Conservation (phyloP, 2,329 filamentous ascomycete genomes). For the Podosphaera aphanis region DNA sequence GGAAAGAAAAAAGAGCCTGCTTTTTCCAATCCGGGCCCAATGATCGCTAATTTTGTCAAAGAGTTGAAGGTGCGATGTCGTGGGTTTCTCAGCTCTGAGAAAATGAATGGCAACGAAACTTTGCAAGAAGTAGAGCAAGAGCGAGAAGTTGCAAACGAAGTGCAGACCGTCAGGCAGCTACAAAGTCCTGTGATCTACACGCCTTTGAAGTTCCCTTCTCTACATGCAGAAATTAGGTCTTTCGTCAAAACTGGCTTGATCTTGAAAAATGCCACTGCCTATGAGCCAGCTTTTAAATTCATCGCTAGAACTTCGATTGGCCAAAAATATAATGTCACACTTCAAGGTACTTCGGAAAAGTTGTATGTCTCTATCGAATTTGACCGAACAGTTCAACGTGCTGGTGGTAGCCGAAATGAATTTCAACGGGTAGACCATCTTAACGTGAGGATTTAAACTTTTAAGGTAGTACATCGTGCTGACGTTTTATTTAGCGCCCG, state of each 20-base stretch:
- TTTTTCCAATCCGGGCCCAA: neutral
- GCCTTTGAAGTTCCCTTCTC: constrained; percentile 20
- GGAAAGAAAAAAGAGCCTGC: neutral
- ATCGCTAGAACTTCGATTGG: constrained; percentile 20
- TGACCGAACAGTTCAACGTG: constrained; percentile 20
- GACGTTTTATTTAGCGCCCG: constrained; percentile 16
- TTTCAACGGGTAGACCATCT: neutral
- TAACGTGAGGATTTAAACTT: constrained; percentile 2
- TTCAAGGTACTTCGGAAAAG: constrained; percentile 9
- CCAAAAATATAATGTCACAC: constrained; percentile 14
- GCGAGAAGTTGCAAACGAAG: constrained; percentile 23
- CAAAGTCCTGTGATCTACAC: constrained; percentile 19
- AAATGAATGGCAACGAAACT: constrained; percentile 18
- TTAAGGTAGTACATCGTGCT: neutral
- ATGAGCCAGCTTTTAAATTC: constrained; percentile 20
- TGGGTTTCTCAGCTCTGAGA: too few species aligned
- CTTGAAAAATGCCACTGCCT: constrained; percentile 16
- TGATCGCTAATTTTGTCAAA: neutral
- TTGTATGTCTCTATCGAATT: constrained; percentile 25
- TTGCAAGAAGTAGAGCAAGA: constrained; percentile 30
- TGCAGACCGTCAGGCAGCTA: constrained; percentile 22
- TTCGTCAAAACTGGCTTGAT: constrained; percentile 25
- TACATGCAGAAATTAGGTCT: constrained; percentile 23
- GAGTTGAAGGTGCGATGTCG: neutral
- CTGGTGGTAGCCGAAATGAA: constrained; percentile 9